Evolutionary conservation across 106 monocot genomes (phyloP), one percentile per base, ranked within the genome.

Genomic region (Triglochin maritima): DNA sequence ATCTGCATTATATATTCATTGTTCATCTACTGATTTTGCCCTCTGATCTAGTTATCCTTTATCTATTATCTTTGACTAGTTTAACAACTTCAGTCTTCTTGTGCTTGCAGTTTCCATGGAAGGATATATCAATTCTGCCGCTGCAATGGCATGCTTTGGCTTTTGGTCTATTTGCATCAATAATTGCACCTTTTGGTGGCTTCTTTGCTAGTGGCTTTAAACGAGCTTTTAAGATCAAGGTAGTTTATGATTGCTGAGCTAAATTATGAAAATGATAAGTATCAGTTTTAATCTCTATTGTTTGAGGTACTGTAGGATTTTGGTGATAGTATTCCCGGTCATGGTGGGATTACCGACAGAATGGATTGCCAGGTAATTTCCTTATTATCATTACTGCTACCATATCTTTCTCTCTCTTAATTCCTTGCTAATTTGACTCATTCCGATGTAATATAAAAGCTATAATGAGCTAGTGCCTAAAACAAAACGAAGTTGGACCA

Each of bases 181-280:
- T 96, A 53, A 88, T 96, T 64, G 90, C 96, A 60, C 96, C 96
- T 59, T 96, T 96, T 81, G 96, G 96, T 77, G 96, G 96, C 44
- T 96, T 96, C 60, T 96, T 96, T 80, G 96, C 96, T 10, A 96
- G 96, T 69, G 96, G 96, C 16, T 96, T 96, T 63, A 96, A 96
- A 72, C 75, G 96, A 54, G 96, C 96, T 64, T 98, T 98, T 67
- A 98, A 98, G 68, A 52, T 91, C 49, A 91, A 98, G 96, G 95
- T 95, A 49, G 10, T 17, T 63, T 46, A 71, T 50, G 46, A 54
- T 62, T 71, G 4, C 47, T 63, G 29, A 29, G 29, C 29, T 29
- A 3, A 71, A 59, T 49, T 50, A 15, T 50, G 12, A 41, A 46
- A 55, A 12, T 56, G 9, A 43, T 44, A 45, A 3, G 4, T 49